A percentile compares a stretch with the other conserved stretches of the same genome.
These are phyloP conservation scores for Toxoplasma gondii DNA, from an alignment of 169 alveolate genomes.

Conservation along the genomic window DNA sequence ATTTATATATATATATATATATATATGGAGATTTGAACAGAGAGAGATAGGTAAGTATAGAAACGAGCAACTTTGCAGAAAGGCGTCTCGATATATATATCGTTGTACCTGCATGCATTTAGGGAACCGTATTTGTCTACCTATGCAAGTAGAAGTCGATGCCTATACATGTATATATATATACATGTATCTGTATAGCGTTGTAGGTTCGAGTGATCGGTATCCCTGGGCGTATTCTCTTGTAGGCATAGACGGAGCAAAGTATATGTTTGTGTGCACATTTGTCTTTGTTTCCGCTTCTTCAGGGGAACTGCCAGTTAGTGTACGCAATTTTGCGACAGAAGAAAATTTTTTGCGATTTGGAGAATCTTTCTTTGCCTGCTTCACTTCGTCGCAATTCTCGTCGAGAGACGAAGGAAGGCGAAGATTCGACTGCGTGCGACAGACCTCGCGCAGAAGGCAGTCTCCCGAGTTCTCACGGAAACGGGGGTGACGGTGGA, in stretches of 20 bases:
- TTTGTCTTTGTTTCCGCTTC: not conserved
- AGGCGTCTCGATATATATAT: too few relatives aligned
- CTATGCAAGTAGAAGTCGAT: too few relatives aligned
- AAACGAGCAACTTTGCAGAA: too few relatives aligned
- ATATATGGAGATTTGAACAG: not conserved
- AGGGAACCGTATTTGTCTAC: too few relatives aligned
- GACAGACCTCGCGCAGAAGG: too few relatives aligned
- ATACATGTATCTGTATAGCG: too few relatives aligned
- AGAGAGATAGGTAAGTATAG: not conserved
- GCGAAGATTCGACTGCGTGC: not conserved
- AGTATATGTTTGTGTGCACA: not conserved
- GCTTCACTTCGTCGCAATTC: not conserved
- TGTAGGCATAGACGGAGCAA: too few relatives aligned
- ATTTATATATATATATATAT: not conserved
- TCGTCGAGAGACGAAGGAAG: not conserved
- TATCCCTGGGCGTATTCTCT: too few relatives aligned
- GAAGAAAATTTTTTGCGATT: slow-evolving; percentile 33
- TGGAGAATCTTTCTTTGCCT: not conserved
- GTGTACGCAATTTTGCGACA: slow-evolving; percentile 54
- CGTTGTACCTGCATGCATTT: too few relatives aligned
- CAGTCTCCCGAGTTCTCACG: not conserved
- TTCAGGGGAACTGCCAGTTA: slow-evolving; percentile 48
- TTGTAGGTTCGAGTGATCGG: too few relatives aligned
- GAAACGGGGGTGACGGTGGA: not conserved
- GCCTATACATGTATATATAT: too few relatives aligned